A percentile compares a stretch with the other conserved stretches of the same genome.
Conservation (phyloP, 345 rosid species). For the Rhizophora apiculata region DNA sequence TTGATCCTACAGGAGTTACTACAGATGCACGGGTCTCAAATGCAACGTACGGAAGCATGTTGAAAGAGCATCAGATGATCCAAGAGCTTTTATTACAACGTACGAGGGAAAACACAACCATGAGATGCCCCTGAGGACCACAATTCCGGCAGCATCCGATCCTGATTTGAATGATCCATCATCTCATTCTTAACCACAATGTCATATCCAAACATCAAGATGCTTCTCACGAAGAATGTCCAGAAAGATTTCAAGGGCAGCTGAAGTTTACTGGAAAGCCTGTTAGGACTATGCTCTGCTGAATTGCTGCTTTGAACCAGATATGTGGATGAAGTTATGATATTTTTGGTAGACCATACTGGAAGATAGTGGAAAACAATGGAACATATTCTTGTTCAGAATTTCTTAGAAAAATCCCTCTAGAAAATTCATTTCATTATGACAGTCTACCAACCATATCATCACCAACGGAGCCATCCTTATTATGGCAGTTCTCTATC, state of each 20-base stretch:
- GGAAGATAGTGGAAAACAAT: too few species aligned
- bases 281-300: not conserved
- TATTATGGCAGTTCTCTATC: too few species aligned
- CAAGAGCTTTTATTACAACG: constrained; percentile 80
- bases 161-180: constrained; percentile 33
- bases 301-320: too few species aligned
- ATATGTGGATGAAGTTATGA: too few species aligned
- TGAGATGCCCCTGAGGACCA: constrained; percentile 53
- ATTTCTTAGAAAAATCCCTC: too few species aligned
- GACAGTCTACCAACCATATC: too few species aligned
- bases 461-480: constrained; percentile 1
- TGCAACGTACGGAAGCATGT: constrained; percentile 93
- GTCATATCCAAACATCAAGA: not conserved
- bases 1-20: constrained; percentile 68
- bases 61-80: constrained; percentile 87
- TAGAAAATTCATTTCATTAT: too few species aligned
- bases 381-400: too few species aligned
- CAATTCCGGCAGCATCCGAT: constrained; percentile 24
- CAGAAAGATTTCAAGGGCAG: not conserved
- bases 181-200: constrained; percentile 2
- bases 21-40: constrained; percentile 73
- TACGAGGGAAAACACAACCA: constrained; percentile 96
- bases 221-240: constrained; percentile 7
- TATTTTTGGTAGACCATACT: too few species aligned
- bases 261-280: not conserved